Conservation (phyloP, 495 filamentous ascomycete genomes). For the Parmelia sp. region DNA sequence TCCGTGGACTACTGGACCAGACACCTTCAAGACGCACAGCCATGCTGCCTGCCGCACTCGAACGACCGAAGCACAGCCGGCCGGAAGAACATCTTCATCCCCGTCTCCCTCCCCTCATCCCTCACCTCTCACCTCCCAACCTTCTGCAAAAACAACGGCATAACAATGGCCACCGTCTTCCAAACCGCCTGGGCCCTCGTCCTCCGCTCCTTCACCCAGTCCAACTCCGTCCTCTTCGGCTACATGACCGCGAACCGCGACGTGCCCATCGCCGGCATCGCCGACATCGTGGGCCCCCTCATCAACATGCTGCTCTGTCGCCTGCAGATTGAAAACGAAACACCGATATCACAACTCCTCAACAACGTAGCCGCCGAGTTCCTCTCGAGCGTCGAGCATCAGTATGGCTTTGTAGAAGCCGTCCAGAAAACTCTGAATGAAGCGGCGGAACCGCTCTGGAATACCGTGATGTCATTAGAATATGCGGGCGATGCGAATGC, state of each 20-base stretch:
- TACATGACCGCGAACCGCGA: conserved; percentile 33
- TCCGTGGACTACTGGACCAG: background rate
- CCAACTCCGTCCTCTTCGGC: conserved; percentile 40
- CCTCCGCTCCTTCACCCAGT: conserved; percentile 35
- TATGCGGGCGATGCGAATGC: background rate
- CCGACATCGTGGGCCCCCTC: conserved; percentile 34
- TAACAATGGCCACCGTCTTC: conserved; percentile 32
- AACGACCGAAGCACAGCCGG: background rate
- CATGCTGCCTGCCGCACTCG: background rate
- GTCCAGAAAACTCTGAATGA: background rate
- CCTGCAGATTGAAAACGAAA: background rate
- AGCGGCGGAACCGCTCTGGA: background rate
- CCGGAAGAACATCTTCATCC: background rate
- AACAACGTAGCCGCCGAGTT: background rate
- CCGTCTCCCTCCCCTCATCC: background rate
- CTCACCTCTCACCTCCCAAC: background rate
- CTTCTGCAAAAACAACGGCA: background rate
- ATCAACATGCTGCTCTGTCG: conserved; percentile 38
- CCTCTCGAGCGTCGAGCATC: background rate
- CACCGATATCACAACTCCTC: background rate
- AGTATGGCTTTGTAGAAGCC: background rate
- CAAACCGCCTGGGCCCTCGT: conserved; percentile 43
- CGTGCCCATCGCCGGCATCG: conserved; percentile 29
- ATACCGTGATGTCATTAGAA: background rate
- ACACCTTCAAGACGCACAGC: background rate